phyloP scores from a whole-genome alignment of 1,284 basidiomycete species.

The Nidula niveotomentosa region DNA sequence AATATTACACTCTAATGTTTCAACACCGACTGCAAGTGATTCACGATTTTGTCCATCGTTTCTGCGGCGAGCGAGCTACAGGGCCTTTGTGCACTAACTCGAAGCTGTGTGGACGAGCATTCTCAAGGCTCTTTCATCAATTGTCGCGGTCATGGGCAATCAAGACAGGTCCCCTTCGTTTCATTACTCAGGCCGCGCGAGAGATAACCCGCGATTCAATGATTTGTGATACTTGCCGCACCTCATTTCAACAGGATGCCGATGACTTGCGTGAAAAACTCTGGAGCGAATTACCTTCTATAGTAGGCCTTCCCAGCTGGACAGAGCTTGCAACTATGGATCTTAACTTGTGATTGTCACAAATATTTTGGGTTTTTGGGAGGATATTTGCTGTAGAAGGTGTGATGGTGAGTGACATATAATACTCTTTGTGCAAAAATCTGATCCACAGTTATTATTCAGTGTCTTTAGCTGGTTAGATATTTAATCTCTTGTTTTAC shows the following conservation, averaged over 20 bases:
- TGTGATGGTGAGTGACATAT: too few species aligned
- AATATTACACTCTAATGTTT: constrained; percentile 56
- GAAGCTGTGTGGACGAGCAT: constrained; percentile 38
- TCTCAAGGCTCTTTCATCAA: constrained; percentile 39
- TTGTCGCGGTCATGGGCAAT: constrained; percentile 50
- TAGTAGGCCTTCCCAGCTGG: constrained; percentile 47
- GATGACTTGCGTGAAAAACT: constrained; percentile 34
- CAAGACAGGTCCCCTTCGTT: constrained; percentile 53
- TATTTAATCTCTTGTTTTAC: too few species aligned
- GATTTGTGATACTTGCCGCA: constrained; percentile 44
- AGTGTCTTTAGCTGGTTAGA: too few species aligned
- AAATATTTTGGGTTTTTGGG: background rate
- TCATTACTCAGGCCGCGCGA: constrained; percentile 47
- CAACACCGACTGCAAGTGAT: constrained; percentile 52
- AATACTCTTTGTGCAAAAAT: too few species aligned
- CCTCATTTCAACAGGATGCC: constrained; percentile 41
- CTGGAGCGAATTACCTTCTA: constrained; percentile 48
- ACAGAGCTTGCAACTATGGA: constrained; percentile 32
- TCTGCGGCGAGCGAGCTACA: constrained; percentile 32
- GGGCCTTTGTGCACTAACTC: constrained; percentile 21
- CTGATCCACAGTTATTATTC: too few species aligned
- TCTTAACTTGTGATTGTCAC: background rate
- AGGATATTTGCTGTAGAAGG: too few species aligned
- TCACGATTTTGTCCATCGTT: constrained; percentile 47
- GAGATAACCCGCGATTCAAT: constrained; percentile 33